These are phyloP conservation scores for Zygosaccharomyces kombuchaensis DNA, from an alignment of 805 yeast genomes.

Conservation along the genomic window DNA sequence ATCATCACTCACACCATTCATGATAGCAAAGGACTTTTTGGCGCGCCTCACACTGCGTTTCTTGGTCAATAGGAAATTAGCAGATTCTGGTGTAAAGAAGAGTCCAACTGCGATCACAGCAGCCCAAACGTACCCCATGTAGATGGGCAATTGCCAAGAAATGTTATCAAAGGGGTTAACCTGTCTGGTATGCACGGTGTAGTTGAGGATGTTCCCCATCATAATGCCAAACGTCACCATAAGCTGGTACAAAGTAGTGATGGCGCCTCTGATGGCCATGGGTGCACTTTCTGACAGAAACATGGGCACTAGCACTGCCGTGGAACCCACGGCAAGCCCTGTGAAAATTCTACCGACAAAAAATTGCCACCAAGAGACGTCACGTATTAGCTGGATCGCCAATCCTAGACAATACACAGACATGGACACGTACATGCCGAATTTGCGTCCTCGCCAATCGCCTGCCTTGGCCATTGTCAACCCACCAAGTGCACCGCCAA, in stretches of 20 bases:
- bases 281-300: constrained; percentile 67
- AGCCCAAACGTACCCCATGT: constrained; percentile 41
- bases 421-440: constrained; percentile 52
- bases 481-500: constrained; percentile 72
- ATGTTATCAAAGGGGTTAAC: constrained; percentile 38
- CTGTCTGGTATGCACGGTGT: constrained; percentile 42
- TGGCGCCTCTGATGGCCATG: constrained; percentile 59
- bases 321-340: constrained; percentile 71
- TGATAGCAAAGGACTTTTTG: constrained; percentile 46
- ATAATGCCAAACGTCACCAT: constrained; percentile 63
- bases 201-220: constrained; percentile 60
- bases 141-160: constrained; percentile 68
- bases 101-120: constrained; percentile 54
- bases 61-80: constrained; percentile 52
- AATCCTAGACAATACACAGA: constrained; percentile 56
- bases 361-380: constrained; percentile 54
- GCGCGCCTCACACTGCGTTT: constrained; percentile 50
- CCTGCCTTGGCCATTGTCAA: constrained; percentile 53
- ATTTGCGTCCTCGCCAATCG: constrained; percentile 58
- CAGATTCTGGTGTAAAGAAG: constrained; percentile 63
- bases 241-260: constrained; percentile 61
- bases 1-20: constrained; percentile 46
- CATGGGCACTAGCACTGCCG: constrained; percentile 70
- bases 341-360: constrained; percentile 61
- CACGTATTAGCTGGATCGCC: constrained; percentile 52